phyloP scores from a whole-genome alignment of 2,329 filamentous ascomycete genomes.

The Diaporthe ilicicola region DNA sequence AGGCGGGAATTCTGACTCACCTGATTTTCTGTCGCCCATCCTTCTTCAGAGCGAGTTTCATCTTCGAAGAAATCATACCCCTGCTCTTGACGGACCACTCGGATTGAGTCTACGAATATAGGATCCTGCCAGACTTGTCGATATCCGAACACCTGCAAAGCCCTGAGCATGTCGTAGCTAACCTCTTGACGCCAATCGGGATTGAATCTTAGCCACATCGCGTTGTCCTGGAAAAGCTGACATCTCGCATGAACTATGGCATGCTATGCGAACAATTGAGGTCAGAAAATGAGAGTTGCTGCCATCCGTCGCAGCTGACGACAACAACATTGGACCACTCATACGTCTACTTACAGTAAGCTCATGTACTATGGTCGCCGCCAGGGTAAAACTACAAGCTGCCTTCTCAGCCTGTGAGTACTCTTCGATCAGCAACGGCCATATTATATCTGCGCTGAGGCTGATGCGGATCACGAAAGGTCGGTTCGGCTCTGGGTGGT shows the following conservation, averaged over 20 bases:
- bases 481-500: too few species aligned
- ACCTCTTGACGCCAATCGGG: not conserved
- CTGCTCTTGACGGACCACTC: not conserved
- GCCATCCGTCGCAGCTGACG: too few species aligned
- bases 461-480: slow-evolving; percentile 18
- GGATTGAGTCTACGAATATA: not conserved
- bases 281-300: not conserved
- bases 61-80: not conserved
- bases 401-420: slow-evolving; percentile 32
- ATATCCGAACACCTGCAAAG: slow-evolving; percentile 3
- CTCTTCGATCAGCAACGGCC: slow-evolving; percentile 29
- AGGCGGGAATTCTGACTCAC: not conserved
- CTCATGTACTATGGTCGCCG: slow-evolving; percentile 30
- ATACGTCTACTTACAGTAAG: slow-evolving; percentile 7
- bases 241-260: not conserved
- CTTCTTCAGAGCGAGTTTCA: slow-evolving; percentile 15
- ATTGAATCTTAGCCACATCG: slow-evolving; percentile 12
- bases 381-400: slow-evolving; percentile 14
- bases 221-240: not conserved
- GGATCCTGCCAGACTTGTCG: not conserved
- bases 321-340: not conserved
- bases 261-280: not conserved
- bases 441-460: slow-evolving; percentile 20
- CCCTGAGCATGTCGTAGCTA: not conserved
- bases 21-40: slow-evolving; percentile 29